Evolutionary conservation across 2,329 filamentous ascomycete genomes (phyloP).

Genomic region (Aspergillus intermedius): DNA sequence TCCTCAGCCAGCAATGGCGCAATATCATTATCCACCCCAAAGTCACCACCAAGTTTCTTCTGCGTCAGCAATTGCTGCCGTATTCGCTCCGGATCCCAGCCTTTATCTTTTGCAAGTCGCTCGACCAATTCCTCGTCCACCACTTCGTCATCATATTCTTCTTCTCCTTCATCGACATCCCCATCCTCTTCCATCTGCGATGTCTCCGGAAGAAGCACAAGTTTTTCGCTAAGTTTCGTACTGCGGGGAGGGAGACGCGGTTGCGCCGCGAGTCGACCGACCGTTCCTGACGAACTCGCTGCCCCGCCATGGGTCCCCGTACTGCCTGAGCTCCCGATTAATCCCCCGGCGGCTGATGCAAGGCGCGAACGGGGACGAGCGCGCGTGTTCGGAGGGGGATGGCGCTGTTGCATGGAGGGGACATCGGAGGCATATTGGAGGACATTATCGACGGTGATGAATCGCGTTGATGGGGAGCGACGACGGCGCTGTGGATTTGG

Average conservation of each 20-base stretch:
- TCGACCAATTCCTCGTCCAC: conserved; percentile 33
- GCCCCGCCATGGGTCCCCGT: conserved; percentile 22
- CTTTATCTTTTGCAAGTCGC: conserved; percentile 25
- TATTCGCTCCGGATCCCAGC: conserved; percentile 28
- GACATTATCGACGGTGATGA: conserved; percentile 87
- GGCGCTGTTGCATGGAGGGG: conserved; percentile 82
- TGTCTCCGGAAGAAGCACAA: conserved; percentile 88
- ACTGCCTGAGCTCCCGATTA: conserved; percentile 39
- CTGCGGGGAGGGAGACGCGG: conserved; percentile 72
- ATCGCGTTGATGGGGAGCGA: conserved; percentile 52
- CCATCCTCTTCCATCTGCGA: conserved; percentile 40
- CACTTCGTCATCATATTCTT: conserved; percentile 14
- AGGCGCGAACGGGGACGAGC: conserved; percentile 27
- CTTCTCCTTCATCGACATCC: conserved; percentile 18
- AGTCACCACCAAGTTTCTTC: conserved; percentile 43
- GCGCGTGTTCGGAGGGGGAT: conserved; percentile 45
- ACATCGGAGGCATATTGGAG: conserved; percentile 92
- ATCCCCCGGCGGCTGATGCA: conserved; percentile 23
- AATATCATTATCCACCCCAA: conserved; percentile 50
- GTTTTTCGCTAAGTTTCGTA: conserved; percentile 90
- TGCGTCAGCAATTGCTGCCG: conserved; percentile 27
- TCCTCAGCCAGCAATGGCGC: conserved; percentile 51
- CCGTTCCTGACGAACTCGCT: conserved; percentile 49
- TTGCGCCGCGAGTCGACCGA: conserved; percentile 49
- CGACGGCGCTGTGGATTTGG: conserved; percentile 21